Conservation (phyloP, 345 rosid species). For the Cardiospermum halicacabum region DNA sequence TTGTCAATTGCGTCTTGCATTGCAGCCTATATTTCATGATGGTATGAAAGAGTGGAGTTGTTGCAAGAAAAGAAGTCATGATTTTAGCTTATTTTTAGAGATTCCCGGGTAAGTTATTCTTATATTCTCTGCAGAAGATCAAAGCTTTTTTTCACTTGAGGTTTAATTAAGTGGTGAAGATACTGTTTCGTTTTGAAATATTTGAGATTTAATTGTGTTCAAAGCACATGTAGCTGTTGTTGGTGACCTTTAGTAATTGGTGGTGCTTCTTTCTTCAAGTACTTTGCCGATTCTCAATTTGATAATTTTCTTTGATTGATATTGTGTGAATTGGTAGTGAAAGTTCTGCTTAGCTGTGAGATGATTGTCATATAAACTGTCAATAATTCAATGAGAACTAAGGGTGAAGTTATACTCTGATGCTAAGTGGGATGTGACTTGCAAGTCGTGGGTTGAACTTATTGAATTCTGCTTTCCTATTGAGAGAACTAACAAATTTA, state of each 20-base stretch:
- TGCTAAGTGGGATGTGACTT: neutral
- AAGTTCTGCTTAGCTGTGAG: too few relatives aligned
- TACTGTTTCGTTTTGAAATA: neutral
- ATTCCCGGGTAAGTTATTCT: constrained; percentile 69
- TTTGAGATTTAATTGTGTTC: neutral
- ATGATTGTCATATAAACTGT: too few relatives aligned
- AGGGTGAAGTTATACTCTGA: too few relatives aligned
- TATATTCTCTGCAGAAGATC: neutral
- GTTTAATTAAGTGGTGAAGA: neutral
- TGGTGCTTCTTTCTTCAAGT: too few relatives aligned
- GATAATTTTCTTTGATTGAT: too few relatives aligned
- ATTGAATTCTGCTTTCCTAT: neutral
- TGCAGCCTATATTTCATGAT: constrained; percentile 86
- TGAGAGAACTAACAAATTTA: neutral
- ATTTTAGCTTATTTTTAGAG: constrained; percentile 74
- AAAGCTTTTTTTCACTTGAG: neutral
- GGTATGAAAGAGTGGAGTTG: constrained; percentile 99
- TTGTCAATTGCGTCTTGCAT: neutral
- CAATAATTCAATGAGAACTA: too few relatives aligned
- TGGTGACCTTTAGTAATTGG: neutral
- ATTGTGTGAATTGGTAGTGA: too few relatives aligned
- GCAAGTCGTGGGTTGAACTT: too few relatives aligned
- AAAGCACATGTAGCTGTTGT: neutral
- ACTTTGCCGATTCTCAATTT: too few relatives aligned
- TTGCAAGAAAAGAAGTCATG: constrained; percentile 94